These are phyloP conservation scores for Biscogniauxia mediterranea DNA, from an alignment of 2,329 filamentous ascomycete species.

Conservation along the genomic window DNA sequence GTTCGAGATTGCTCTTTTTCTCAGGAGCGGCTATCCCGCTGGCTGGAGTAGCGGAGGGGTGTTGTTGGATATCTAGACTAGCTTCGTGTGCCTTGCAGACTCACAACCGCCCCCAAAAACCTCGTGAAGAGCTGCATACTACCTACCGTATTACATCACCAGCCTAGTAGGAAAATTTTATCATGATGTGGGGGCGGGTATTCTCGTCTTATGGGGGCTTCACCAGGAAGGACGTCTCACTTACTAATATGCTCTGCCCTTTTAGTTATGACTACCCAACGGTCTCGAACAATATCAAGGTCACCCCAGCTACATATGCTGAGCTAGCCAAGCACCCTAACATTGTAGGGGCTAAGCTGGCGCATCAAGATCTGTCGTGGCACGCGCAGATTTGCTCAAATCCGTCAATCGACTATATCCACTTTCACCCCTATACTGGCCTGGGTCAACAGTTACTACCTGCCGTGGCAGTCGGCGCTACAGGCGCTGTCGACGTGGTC, in stretches of 20 bases:
- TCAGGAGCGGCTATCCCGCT: neutral
- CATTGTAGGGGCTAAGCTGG: constrained; percentile 67
- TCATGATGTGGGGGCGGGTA: neutral
- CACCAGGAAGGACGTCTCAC: neutral
- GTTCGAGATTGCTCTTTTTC: neutral
- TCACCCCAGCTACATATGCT: constrained; percentile 58
- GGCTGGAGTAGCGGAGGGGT: neutral
- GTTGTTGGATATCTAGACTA: neutral
- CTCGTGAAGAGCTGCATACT: neutral
- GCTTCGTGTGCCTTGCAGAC: neutral
- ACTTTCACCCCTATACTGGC: constrained; percentile 64
- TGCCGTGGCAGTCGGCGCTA: constrained; percentile 60
- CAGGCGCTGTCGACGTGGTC: constrained; percentile 65
- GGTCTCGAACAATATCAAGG: constrained; percentile 61
- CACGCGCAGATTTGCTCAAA: constrained; percentile 62
- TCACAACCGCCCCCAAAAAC: neutral
- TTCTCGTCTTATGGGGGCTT: neutral
- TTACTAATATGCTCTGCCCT: neutral
- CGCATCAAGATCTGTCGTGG: constrained; percentile 62
- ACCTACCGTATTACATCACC: neutral
- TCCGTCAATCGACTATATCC: constrained; percentile 57
- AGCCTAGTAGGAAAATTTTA: neutral
- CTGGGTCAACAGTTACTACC: constrained; percentile 66
- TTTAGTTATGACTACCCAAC: constrained; percentile 59
- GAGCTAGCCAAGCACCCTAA: constrained; percentile 59